Conservation (phyloP, 2,329 filamentous ascomycete species). For the Purpureocillium takamizusanense region DNA sequence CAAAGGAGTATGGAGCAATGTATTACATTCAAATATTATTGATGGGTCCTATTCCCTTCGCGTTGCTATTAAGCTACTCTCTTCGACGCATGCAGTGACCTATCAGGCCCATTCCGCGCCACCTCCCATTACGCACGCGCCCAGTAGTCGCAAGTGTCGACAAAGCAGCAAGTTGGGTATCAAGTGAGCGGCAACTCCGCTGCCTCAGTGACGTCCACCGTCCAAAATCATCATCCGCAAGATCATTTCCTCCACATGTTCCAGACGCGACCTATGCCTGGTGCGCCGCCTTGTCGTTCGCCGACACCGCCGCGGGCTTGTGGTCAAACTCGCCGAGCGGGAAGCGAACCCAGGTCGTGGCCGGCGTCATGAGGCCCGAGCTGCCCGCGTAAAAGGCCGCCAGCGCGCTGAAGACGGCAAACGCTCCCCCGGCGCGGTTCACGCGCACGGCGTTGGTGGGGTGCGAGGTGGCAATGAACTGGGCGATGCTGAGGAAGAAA, state of each 20-base stretch:
- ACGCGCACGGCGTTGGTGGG: constrained; percentile 27
- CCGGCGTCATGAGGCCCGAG: constrained; percentile 29
- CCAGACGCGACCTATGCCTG: background rate
- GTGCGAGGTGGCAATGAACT: constrained; percentile 36
- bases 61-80: too few species aligned
- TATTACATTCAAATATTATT: background rate
- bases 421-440: constrained; percentile 33
- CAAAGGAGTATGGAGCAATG: background rate
- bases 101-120: too few species aligned
- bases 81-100: too few species aligned
- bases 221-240: too few species aligned
- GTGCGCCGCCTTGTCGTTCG: background rate
- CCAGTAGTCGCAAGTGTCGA: too few species aligned
- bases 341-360: constrained; percentile 30
- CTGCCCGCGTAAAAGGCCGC: constrained; percentile 29
- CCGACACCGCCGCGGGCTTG: background rate
- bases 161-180: background rate
- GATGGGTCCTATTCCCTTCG: too few species aligned
- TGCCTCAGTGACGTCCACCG: background rate
- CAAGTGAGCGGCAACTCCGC: background rate
- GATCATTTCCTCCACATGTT: too few species aligned
- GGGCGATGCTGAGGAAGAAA: constrained; percentile 47
- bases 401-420: constrained; percentile 25
- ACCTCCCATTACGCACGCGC: too few species aligned
- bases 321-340: constrained; percentile 25